phyloP scores from a whole-genome alignment of 495 filamentous ascomycete species.

The Xylaria castorea region DNA sequence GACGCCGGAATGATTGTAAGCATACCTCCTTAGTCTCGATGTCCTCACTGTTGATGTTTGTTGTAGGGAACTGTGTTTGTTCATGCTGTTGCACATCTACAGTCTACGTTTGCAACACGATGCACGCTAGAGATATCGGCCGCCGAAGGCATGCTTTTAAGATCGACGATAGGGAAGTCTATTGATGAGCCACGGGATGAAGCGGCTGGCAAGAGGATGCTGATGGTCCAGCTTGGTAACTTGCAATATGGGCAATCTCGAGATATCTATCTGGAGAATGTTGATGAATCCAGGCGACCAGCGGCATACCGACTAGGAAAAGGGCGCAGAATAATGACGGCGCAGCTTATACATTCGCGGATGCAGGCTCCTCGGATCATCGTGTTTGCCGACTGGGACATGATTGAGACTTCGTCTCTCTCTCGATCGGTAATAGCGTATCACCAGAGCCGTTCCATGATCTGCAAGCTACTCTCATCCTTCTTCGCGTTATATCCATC shows the following conservation, averaged over 20 bases:
- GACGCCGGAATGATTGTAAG: constrained; percentile 57
- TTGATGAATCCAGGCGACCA: background rate
- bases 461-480: constrained; percentile 48
- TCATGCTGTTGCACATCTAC: constrained; percentile 55
- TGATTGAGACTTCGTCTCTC: constrained; percentile 29
- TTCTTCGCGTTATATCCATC: constrained; percentile 37
- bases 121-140: constrained; percentile 44
- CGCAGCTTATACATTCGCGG: constrained; percentile 43
- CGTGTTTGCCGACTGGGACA: constrained; percentile 3
- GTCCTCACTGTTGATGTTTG: background rate
- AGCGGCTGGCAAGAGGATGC: background rate
- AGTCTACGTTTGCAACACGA: constrained; percentile 51
- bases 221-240: constrained; percentile 47
- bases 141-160: constrained; percentile 38
- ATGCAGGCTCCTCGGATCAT: constrained; percentile 4
- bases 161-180: constrained; percentile 45
- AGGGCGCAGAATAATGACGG: constrained; percentile 31
- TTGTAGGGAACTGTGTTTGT: constrained; percentile 52
- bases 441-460: constrained; percentile 50
- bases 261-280: constrained; percentile 48
- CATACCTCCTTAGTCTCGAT: background rate
- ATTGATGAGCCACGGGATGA: constrained; percentile 28
- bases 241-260: constrained; percentile 57
- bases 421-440: constrained; percentile 41
- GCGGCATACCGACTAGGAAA: background rate